Percentiles rank a stretch among this genome's conserved stretches.
phyloP scores from a whole-genome alignment of 192 early-diverging fungal species.

The Backusella parvicylindrica region DNA sequence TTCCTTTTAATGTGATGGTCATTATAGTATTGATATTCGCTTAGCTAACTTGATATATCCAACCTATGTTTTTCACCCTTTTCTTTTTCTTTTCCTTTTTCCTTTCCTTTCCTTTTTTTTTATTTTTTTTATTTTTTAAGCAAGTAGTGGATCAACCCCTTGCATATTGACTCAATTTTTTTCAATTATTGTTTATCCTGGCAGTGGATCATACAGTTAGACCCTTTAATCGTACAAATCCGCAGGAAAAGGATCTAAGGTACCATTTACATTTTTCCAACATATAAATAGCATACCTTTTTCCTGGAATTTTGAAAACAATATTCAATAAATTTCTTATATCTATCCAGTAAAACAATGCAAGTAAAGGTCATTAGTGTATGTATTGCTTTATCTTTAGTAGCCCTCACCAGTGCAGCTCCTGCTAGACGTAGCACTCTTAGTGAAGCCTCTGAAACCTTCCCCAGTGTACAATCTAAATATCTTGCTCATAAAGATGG shows the following conservation, averaged over 20 bases:
- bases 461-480: not conserved
- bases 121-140: not conserved
- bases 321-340: not conserved
- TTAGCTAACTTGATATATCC: not conserved
- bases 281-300: not conserved
- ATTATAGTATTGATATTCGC: not conserved
- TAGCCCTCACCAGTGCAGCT: not conserved
- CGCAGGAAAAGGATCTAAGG: not conserved
- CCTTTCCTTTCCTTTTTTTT: too few species aligned
- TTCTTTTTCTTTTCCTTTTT: not conserved
- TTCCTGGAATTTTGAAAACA: not conserved
- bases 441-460: not conserved
- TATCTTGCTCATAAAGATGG: not conserved
- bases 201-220: not conserved
- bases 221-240: not conserved
- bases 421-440: constrained; percentile 1
- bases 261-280: not conserved
- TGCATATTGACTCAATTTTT: not conserved
- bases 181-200: not conserved
- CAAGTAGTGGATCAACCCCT: not conserved
- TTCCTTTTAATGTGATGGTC: not conserved
- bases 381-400: not conserved
- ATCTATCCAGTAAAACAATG: not conserved
- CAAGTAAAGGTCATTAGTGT: not conserved
- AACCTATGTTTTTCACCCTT: not conserved